Base-by-base conservation (phyloP, 768 basidiomycete species). In the Psilocybe cubensis region DNA sequence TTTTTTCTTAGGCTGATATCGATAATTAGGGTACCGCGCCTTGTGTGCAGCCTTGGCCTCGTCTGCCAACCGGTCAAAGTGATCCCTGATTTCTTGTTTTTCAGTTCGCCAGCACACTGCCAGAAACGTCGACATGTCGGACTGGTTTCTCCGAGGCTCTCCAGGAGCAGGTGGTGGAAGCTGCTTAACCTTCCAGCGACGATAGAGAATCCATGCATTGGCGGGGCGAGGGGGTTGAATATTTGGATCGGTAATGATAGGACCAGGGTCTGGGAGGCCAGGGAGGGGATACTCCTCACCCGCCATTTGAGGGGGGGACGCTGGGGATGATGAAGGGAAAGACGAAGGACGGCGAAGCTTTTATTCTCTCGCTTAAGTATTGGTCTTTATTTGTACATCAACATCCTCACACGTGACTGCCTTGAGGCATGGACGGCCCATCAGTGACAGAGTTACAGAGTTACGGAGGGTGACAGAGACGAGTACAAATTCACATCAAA, bases 151-250 rank as follows among this genome's bases (percentile, higher is more conserved):
- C 60, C 74, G 73, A 43, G 69, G 68, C 66, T 66, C 63, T 18
- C 70, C 74, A 23, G 69, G 69, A 31, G 61, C 56, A 23, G 69
- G 60, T 40, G 75, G 73, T 17, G 76, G 73, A 50, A 87, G 68
- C 10, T 74, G 68, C 57, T 70, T 72, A 41, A 83, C 74, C 65
- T 81, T 84, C 59, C 84, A 79, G 2, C 87, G 83, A 40, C 92
- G 84, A 70, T 89, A 94, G 14, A 93, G 61, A 57, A 94, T 93
- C 89, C 90, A 94, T 0, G 91, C 86, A 67, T 93, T 94, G 9
- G 86, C 84, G 3, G 92, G 91, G 0, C 92, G 81, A 9, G 88
- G 87, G 4, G 80, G 77, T 54, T 78, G 71, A 17, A 72, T 58
- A 18, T 44, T 35, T 12, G 52, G 31, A 18, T 29, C 25, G 9